Evolutionary conservation across 371 early-diverging fungal genomes (phyloP).

Genomic region (Homolaphlyctis polyrhiza): DNA sequence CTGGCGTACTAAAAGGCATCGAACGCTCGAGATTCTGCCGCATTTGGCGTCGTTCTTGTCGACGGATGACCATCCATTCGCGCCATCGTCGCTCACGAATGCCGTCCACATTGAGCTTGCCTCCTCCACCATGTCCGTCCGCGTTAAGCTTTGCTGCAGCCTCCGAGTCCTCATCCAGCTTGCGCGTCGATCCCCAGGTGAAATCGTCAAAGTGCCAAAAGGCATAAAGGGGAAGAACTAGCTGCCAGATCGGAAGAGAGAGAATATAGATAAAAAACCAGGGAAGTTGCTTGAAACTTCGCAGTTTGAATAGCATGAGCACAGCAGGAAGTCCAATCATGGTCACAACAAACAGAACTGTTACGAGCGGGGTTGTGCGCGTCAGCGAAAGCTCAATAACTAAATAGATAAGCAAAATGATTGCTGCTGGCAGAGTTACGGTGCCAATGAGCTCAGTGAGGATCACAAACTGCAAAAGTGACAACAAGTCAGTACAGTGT

Average conservation of each 20-base stretch:
- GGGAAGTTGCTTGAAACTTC: slow-evolving; percentile 64
- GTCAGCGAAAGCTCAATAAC: slow-evolving; percentile 34
- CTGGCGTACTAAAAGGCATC: too few relatives aligned
- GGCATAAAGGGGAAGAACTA: slow-evolving; percentile 93
- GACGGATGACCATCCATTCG: neutral
- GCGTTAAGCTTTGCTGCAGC: neutral
- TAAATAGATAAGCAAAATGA: slow-evolving; percentile 73
- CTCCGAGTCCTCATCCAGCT: neutral
- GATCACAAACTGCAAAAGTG: slow-evolving; percentile 46
- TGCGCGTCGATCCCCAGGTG: slow-evolving; percentile 55
- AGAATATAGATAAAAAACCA: slow-evolving; percentile 86
- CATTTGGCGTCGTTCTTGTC: neutral
- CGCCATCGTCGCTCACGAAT: neutral
- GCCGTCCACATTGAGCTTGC: neutral
- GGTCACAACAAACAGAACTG: slow-evolving; percentile 59
- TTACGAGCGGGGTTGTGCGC: slow-evolving; percentile 16
- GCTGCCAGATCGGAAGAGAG: slow-evolving; percentile 96
- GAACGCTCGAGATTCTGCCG: too few relatives aligned
- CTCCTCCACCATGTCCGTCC: neutral
- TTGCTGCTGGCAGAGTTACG: slow-evolving; percentile 91
- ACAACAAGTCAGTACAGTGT: neutral
- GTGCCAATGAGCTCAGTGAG: slow-evolving; percentile 93
- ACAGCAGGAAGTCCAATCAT: slow-evolving; percentile 40
- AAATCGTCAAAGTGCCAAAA: slow-evolving; percentile 99
- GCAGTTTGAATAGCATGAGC: slow-evolving; percentile 38